Evolutionary conservation across 2,329 filamentous ascomycete species (phyloP).

Genomic region (Monosporascus sp.): DNA sequence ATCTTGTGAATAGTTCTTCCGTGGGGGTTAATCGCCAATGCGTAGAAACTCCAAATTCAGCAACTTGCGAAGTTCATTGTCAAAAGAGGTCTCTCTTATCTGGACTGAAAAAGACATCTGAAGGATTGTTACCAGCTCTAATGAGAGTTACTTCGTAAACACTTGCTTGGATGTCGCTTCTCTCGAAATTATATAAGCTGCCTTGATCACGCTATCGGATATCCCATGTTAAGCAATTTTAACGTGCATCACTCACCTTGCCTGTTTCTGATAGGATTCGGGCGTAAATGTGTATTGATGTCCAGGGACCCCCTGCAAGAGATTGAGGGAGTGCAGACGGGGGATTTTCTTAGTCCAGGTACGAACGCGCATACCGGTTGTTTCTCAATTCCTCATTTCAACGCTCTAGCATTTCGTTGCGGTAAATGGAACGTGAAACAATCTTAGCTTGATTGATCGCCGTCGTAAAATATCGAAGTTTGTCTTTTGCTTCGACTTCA

Average conservation of each 20-base stretch:
- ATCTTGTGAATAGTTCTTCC: too few species aligned
- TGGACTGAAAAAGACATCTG: background rate
- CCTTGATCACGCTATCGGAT: constrained; percentile 10
- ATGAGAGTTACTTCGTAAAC: background rate
- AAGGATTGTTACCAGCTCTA: background rate
- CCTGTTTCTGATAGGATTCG: constrained; percentile 11
- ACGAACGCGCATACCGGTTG: background rate
- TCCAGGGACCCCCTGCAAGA: too few species aligned
- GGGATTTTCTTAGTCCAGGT: background rate
- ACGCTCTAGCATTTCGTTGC: too few species aligned
- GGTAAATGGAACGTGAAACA: too few species aligned
- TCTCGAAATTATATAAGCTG: constrained; percentile 4
- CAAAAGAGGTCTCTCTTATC: too few species aligned
- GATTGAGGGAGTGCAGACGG: constrained; percentile 1
- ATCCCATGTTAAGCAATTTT: constrained; percentile 23
- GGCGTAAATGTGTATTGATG: constrained; percentile 1
- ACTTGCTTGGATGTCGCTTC: constrained; percentile 4
- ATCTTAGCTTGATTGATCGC: too few species aligned
- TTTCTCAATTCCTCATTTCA: too few species aligned
- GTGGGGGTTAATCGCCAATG: too few species aligned
- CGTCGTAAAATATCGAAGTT: too few species aligned
- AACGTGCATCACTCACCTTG: constrained; percentile 18
- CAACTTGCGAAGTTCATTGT: too few species aligned
- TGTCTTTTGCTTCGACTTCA: too few species aligned
- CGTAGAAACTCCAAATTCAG: too few species aligned